A percentile compares a stretch with the other conserved stretches of the same genome.
Evolutionary conservation across 75 land plant genomes (phyloP).

Genomic region (Ceratopteris richardii): DNA sequence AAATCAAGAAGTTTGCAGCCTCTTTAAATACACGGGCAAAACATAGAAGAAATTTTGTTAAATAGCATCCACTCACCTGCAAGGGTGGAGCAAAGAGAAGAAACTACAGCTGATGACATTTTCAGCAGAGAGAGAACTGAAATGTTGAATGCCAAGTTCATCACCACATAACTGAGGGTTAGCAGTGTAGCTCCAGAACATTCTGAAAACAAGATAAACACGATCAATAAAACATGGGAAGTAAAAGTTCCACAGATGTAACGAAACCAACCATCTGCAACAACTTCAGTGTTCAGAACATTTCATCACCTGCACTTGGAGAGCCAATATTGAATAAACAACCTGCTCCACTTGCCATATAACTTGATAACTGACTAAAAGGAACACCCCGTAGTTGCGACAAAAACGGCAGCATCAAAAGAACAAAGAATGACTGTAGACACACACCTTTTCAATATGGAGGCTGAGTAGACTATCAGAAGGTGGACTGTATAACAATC

Average conservation of each 20-base stretch:
- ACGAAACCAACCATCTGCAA: background rate
- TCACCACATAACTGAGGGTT: constrained; percentile 61
- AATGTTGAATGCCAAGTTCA: constrained; percentile 86
- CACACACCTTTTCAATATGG: background rate
- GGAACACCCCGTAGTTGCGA: constrained; percentile 89
- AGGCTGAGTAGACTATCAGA: background rate
- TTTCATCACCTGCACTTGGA: background rate
- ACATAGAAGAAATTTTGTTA: too few relatives aligned
- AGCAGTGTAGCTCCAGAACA: constrained; percentile 83
- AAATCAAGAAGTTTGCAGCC: background rate
- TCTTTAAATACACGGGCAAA: too few relatives aligned
- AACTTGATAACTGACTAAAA: constrained; percentile 51
- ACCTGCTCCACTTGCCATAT: constrained; percentile 72
- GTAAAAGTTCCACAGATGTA: too few relatives aligned
- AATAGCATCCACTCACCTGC: too few relatives aligned
- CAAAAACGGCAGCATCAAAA: constrained; percentile 68
- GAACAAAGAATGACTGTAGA: constrained; percentile 76
- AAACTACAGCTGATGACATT: constrained; percentile 82
- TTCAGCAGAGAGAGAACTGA: constrained; percentile 73
- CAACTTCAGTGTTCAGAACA: too few relatives aligned
- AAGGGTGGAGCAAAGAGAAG: constrained; percentile 72
- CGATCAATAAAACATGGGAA: background rate
- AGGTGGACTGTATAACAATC: too few relatives aligned
- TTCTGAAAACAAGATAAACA: constrained; percentile 25
- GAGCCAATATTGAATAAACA: constrained; percentile 76